A percentile compares a stretch with the other conserved stretches of the same genome.
phyloP scores from a whole-genome alignment of 73 alveolate species.

The Durusdinium trenchii region DNA sequence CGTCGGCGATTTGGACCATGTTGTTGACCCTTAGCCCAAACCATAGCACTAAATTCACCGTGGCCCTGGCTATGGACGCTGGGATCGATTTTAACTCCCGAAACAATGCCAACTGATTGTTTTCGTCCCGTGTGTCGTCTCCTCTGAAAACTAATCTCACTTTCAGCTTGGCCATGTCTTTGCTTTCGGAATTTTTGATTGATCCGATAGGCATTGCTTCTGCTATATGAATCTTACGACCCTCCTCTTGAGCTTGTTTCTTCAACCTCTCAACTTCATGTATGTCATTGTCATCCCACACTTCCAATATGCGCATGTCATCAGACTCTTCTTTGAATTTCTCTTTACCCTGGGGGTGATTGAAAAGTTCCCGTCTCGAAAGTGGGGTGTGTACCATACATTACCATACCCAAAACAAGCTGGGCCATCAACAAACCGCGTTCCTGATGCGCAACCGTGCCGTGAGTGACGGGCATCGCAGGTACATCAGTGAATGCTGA shows the following conservation, averaged over 20 bases:
- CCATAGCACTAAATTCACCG: not conserved
- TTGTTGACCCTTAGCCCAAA: not conserved
- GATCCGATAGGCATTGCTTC: constrained; percentile 12
- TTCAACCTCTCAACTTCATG: not conserved
- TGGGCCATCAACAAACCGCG: not conserved
- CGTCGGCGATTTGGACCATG: not conserved
- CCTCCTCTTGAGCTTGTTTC: not conserved
- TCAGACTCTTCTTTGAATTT: not conserved
- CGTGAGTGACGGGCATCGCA: not conserved
- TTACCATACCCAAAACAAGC: not conserved
- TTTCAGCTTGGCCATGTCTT: not conserved
- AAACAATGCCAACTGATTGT: not conserved
- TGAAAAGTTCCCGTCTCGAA: not conserved
- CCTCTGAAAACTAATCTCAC: constrained; percentile 18
- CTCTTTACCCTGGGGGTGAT: not conserved
- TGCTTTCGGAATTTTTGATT: not conserved
- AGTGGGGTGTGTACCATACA: not conserved
- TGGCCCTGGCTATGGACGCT: not conserved
- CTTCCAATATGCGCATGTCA: not conserved
- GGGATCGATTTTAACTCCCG: constrained; percentile 1
- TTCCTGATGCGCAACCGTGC: not conserved
- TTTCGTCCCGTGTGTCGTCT: not conserved
- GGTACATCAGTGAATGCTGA: not conserved
- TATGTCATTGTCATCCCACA: not conserved
- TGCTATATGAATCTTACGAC: not conserved